Percentiles rank a stretch among this genome's conserved stretches.
Conservation (phyloP, 805 yeast species). For the Sugiyamaella mastotermitis region DNA sequence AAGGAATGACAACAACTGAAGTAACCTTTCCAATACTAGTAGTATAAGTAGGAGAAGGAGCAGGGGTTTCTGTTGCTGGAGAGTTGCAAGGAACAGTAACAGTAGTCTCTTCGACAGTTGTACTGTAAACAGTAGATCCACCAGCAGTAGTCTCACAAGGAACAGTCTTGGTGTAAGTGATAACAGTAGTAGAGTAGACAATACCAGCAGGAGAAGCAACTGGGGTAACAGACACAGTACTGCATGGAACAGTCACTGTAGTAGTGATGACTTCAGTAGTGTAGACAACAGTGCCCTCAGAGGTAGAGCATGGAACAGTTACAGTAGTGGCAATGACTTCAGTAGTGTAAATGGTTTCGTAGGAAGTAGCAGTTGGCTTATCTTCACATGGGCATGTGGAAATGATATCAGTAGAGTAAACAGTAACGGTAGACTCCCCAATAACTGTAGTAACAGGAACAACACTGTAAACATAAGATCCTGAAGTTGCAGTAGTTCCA, state of each 20-base stretch:
- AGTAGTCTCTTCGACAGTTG: neutral
- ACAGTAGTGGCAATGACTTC: conserved; percentile 3
- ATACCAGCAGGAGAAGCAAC: conserved; percentile 1
- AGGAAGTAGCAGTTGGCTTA: conserved; percentile 1
- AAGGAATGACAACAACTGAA: neutral
- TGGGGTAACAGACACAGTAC: neutral
- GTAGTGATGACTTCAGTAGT: conserved; percentile 6
- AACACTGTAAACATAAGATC: neutral
- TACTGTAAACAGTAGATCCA: neutral
- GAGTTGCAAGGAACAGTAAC: conserved; percentile 30
- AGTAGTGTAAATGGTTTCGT: conserved; percentile 3
- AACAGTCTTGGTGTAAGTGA: conserved; percentile 6
- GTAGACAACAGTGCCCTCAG: neutral
- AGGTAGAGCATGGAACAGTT: conserved; percentile 7
- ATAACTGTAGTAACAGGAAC: conserved; percentile 1
- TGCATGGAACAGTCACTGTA: conserved; percentile 9
- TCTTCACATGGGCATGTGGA: conserved; percentile 2
- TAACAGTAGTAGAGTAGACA: conserved; percentile 1
- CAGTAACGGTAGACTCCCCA: neutral
- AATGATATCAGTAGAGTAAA: neutral
- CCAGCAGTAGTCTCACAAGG: conserved; percentile 7
- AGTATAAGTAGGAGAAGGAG: neutral
- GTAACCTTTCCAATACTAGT: neutral
- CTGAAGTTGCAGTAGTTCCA: neutral
- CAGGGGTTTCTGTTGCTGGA: conserved; percentile 1